Conservation (phyloP, 441 rosid species). For the Omphalea diandra region DNA sequence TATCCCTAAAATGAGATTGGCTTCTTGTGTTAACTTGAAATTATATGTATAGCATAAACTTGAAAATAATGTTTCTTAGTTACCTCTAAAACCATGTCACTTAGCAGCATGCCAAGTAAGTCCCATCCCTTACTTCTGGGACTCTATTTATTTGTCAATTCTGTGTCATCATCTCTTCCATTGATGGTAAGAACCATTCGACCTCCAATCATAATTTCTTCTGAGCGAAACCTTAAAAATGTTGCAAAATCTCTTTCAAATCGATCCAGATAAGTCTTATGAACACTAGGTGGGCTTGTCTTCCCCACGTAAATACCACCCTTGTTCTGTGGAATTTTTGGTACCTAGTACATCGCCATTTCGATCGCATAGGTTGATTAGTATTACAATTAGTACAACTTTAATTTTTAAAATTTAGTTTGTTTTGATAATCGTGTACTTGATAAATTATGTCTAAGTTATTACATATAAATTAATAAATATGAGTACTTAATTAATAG, state of each 20-base stretch:
- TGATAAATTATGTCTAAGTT: no score
- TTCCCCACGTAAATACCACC: neutral
- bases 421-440: no score
- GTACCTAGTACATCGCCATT: no score
- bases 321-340: constrained; percentile 16
- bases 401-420: no score
- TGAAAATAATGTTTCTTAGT: no score
- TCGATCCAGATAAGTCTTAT: constrained; percentile 17
- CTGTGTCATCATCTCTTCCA: constrained; percentile 11
- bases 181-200: constrained; percentile 13
- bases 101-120: constrained; percentile 3
- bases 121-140: constrained; percentile 8
- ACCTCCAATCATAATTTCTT: constrained; percentile 20
- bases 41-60: no score
- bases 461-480: no score
- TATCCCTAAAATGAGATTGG: no score
- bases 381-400: no score
- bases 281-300: constrained; percentile 21
- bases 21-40: no score
- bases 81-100: constrained; percentile 24
- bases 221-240: constrained; percentile 15
- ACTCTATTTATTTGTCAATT: neutral
- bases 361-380: no score
- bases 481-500: no score
- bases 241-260: constrained; percentile 16